Conservation (phyloP, 208 protist genomes). For the Trypanosoma melophagium region DNA sequence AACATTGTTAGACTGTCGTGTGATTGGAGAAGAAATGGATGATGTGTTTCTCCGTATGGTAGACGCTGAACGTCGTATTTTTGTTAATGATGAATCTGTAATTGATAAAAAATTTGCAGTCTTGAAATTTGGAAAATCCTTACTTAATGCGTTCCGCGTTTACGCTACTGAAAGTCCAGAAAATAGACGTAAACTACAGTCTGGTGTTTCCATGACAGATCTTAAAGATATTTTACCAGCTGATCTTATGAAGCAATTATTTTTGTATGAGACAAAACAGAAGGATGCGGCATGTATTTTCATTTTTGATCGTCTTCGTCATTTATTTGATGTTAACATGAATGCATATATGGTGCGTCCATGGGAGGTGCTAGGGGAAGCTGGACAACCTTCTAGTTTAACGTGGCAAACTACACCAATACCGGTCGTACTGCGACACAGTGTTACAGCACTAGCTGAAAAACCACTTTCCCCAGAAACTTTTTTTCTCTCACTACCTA, state of each 20-base stretch:
- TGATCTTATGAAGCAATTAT: conserved; percentile 37
- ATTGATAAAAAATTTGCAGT: conserved; percentile 14
- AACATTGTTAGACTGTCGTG: conserved; percentile 29
- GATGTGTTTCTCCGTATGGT: conserved; percentile 39
- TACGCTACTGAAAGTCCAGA: conserved; percentile 13
- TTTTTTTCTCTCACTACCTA: conserved; percentile 37
- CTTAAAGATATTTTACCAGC: conserved; percentile 40
- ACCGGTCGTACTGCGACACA: conserved; percentile 52
- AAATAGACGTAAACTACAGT: conserved; percentile 10
- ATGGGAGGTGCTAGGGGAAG: conserved; percentile 56
- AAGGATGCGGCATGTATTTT: conserved; percentile 42
- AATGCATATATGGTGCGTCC: conserved; percentile 39
- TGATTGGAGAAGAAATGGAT: conserved; percentile 23
- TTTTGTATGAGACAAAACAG: conserved; percentile 16
- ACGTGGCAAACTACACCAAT: conserved; percentile 73
- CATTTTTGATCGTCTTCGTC: conserved; percentile 78
- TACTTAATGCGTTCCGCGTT: conserved; percentile 23
- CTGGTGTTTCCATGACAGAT: conserved; percentile 37
- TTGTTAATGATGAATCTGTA: conserved; percentile 9
- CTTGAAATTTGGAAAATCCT: conserved; percentile 6
- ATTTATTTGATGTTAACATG: conserved; percentile 82
- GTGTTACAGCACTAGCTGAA: conserved; percentile 29
- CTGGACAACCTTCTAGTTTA: conserved; percentile 74
- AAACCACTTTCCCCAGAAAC: conserved; percentile 34
- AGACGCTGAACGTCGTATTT: conserved; percentile 25